phyloP scores from a whole-genome alignment of 257 asterid species.

The Cynanchum wilfordii region DNA sequence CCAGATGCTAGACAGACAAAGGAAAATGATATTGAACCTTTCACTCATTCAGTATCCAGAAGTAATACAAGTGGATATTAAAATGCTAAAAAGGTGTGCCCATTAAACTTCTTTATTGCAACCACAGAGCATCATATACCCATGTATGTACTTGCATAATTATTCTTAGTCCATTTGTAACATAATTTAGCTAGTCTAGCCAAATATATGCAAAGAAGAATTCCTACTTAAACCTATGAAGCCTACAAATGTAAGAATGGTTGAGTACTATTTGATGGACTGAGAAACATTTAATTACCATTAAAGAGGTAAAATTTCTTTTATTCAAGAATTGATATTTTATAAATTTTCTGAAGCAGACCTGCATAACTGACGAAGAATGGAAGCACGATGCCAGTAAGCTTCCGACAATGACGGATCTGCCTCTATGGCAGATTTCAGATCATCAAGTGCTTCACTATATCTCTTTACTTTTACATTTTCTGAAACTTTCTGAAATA shows the following conservation, averaged over 20 bases:
- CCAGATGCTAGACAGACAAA: neutral
- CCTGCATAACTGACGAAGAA: constrained; percentile 88
- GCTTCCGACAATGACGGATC: constrained; percentile 85
- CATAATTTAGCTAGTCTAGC: neutral
- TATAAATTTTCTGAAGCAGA: constrained; percentile 15
- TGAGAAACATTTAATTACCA: neutral
- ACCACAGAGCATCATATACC: neutral
- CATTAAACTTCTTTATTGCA: neutral
- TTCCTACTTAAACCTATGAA: neutral
- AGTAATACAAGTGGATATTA: neutral
- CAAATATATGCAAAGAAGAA: neutral
- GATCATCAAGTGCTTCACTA: constrained; percentile 78
- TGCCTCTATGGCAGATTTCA: constrained; percentile 79
- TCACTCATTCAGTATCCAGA: neutral
- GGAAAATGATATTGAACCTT: neutral
- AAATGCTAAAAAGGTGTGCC: neutral
- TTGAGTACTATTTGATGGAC: neutral
- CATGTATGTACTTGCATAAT: neutral
- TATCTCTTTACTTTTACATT: constrained; percentile 72
- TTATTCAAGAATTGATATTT: neutral
- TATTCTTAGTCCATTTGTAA: neutral
- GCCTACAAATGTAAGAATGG: neutral
- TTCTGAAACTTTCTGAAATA: constrained; percentile 70
- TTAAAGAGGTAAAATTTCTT: neutral
- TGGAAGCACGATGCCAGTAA: constrained; percentile 67